phyloP scores from a whole-genome alignment of 2,329 filamentous ascomycete species.

The Aspergillus eucalypticola region DNA sequence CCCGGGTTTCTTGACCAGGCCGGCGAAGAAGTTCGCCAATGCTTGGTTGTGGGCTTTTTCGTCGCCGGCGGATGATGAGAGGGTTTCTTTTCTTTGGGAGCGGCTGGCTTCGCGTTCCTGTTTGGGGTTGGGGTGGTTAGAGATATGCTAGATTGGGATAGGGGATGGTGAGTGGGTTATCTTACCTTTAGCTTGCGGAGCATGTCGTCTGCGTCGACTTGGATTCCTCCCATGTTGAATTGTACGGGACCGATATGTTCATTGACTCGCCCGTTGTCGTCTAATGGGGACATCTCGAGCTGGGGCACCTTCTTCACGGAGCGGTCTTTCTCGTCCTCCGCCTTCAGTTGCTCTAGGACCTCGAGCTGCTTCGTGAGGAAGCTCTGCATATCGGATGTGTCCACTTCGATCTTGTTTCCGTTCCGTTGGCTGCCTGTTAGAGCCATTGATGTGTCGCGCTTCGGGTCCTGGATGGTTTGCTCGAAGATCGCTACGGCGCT shows the following conservation, averaged over 20 bases:
- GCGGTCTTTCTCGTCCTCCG: slow-evolving; percentile 54
- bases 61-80: slow-evolving; percentile 38
- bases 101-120: slow-evolving; percentile 49
- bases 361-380: slow-evolving; percentile 77
- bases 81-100: slow-evolving; percentile 37
- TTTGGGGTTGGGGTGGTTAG: slow-evolving; percentile 15
- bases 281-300: slow-evolving; percentile 39
- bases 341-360: slow-evolving; percentile 66
- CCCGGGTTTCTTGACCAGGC: slow-evolving; percentile 55
- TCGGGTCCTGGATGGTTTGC: slow-evolving; percentile 74
- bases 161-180: background rate
- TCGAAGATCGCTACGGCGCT: slow-evolving; percentile 75
- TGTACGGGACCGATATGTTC: slow-evolving; percentile 93
- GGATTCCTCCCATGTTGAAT: slow-evolving; percentile 97
- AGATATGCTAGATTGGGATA: slow-evolving; percentile 2
- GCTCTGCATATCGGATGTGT: slow-evolving; percentile 71
- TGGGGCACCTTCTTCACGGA: slow-evolving; percentile 36
- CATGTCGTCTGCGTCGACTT: slow-evolving; percentile 94
- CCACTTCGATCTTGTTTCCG: slow-evolving; percentile 56
- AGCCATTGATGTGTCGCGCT: slow-evolving; percentile 61
- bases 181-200: slow-evolving; percentile 78
- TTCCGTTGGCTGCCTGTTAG: slow-evolving; percentile 49
- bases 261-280: slow-evolving; percentile 52
- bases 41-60: slow-evolving; percentile 61
- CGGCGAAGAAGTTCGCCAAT: slow-evolving; percentile 61